Percentiles rank a stretch among this genome's conserved stretches.
Conservation (phyloP, 139 green algal species). For the Auxenochlorella protothecoides region DNA sequence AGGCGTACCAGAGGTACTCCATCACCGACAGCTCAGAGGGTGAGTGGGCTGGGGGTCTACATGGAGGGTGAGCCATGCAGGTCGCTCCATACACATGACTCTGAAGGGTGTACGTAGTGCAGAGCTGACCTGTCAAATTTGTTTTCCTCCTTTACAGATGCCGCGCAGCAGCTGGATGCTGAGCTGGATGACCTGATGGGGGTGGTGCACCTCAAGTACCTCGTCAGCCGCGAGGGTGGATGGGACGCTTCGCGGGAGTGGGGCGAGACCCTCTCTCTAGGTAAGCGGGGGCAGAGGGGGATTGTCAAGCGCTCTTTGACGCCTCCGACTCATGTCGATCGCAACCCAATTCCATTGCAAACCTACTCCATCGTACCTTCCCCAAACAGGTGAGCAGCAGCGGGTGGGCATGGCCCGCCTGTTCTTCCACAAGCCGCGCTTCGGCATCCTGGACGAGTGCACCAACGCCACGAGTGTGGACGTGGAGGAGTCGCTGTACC, state of each 20-base stretch:
- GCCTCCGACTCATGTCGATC: no score
- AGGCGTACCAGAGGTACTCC: constrained; percentile 10
- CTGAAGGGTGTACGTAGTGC: no score
- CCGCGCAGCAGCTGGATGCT: constrained; percentile 24
- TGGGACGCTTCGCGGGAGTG: constrained; percentile 43
- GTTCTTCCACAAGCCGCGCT: constrained; percentile 60
- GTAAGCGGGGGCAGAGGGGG: constrained; percentile 2
- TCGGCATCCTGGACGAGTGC: constrained; percentile 62
- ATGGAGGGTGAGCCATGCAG: neutral
- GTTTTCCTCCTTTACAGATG: no score
- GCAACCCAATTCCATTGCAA: neutral
- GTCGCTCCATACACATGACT: no score
- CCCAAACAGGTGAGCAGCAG: constrained; percentile 54
- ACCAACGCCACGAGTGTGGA: constrained; percentile 66
- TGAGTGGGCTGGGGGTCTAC: neutral
- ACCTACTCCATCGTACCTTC: neutral
- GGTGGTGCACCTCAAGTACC: constrained; percentile 45
- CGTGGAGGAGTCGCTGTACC: constrained; percentile 53
- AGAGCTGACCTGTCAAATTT: no score
- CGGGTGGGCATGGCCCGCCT: constrained; percentile 66
- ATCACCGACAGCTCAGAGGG: neutral
- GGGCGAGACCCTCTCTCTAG: constrained; percentile 56
- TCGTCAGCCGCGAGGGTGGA: constrained; percentile 55
- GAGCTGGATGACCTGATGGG: constrained; percentile 37
- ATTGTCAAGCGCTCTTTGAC: no score